Base-by-base conservation (phyloP, 306 rosid species). In the Quercus agrifolia region DNA sequence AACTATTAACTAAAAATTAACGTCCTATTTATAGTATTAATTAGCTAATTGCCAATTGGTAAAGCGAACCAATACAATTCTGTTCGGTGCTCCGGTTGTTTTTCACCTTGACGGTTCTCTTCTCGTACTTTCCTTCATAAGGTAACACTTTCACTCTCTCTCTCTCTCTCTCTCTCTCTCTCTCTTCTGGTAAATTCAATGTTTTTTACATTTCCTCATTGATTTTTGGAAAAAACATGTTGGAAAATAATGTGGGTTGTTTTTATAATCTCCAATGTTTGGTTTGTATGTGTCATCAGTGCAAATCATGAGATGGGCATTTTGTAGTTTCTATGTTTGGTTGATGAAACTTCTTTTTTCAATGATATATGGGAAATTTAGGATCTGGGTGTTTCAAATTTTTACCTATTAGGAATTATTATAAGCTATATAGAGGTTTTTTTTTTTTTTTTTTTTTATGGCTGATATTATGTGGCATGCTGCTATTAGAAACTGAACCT, bases 281-380 rank as follows among this genome's bases (percentile, higher is more conserved):
- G 38, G 33, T 54, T 64, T 73, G 5, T 57, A 23, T 28, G 8
- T 80, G 46, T 41, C 46, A 41, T 41, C 46, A 12, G 4, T 54
- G 8, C 56, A 41, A 25, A 30, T 11, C 6, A 52, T 3, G 59
- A 74, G 59, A 74, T 74, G 74, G 75, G 71, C 59, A 54, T 28
- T 55, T 46, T 23, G 19, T 68, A 52, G 18, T 73, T 5, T 80
- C 51, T 64, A 55, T 55, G 20, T 75, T n/a, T n/a, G 78, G 67
- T 49, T 35, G 55, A 35, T 68, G 52, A 25, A 35, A 18, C 18
- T 8, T 35, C n/a, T 56, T 20, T 71, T 8, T 6, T 19, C 74
- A 25, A 25, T 19, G 5, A 54, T 80, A 4, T 52, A 18, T 75
- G 71, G 58, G 79, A 56, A 56, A 74, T 28, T 15, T 61, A 44